These are phyloP conservation scores for Monilinia fructigena DNA, from an alignment of 2,329 filamentous ascomycete species.

Conservation along the genomic window DNA sequence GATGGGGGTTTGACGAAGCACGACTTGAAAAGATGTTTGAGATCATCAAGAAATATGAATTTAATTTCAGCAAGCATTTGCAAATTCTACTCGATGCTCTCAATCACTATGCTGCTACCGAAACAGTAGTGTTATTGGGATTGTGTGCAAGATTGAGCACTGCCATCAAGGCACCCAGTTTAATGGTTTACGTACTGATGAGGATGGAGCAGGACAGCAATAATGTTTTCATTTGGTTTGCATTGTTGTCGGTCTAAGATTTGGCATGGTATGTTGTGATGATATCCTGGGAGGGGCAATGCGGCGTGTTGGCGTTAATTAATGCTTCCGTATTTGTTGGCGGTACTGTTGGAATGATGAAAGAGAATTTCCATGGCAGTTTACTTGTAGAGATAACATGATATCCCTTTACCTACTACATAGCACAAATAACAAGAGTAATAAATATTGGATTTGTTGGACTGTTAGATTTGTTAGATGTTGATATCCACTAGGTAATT, in stretches of 20 bases:
- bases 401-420: not conserved
- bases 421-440: not conserved
- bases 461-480: too few species aligned
- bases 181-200: conserved; percentile 58
- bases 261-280: conserved; percentile 21
- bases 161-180: conserved; percentile 71
- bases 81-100: conserved; percentile 92
- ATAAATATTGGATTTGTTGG: not conserved
- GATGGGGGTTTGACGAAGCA: conserved; percentile 31
- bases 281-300: conserved; percentile 25
- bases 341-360: not conserved
- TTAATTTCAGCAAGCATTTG: conserved; percentile 86
- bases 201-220: conserved; percentile 44
- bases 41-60: conserved; percentile 86
- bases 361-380: not conserved
- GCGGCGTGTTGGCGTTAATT: conserved; percentile 19
- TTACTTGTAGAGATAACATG: conserved; percentile 3
- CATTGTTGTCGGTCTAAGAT: conserved; percentile 16
- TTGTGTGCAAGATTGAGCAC: conserved; percentile 80
- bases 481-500: not conserved
- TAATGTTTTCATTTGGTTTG: conserved; percentile 20
- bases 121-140: conserved; percentile 90
- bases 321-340: not conserved
- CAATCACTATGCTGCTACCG: conserved; percentile 95
- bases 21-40: conserved; percentile 61